Percentiles rank a stretch among this genome's conserved stretches.
These are phyloP conservation scores for Carex sylvatica DNA, from an alignment of 202 grass and related monocot genomes.

Conservation along the genomic window DNA sequence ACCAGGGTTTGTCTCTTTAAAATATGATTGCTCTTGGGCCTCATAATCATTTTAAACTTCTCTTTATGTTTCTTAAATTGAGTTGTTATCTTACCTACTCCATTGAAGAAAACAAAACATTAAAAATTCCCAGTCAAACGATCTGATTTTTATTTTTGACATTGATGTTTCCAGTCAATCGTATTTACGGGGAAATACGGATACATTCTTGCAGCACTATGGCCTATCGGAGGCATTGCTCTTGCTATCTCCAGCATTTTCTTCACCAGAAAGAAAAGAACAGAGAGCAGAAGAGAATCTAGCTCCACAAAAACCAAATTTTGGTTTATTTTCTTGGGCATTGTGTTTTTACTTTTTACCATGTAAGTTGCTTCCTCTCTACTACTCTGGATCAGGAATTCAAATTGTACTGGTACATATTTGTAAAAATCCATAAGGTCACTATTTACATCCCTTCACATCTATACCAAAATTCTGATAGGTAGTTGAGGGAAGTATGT, in stretches of 20 bases:
- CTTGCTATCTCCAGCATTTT: constrained; percentile 44
- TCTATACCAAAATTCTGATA: not conserved
- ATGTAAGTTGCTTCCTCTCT: constrained; percentile 51
- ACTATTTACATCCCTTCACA: not conserved
- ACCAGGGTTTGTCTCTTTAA: not conserved
- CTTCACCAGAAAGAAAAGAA: constrained; percentile 31
- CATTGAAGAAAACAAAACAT: not conserved
- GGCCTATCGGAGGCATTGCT: constrained; percentile 57
- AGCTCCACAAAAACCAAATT: constrained; percentile 38
- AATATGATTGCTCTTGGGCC: too few relatives aligned
- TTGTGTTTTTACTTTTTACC: constrained; percentile 53
- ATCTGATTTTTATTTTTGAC: constrained; percentile 27
- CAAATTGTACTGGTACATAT: not conserved
- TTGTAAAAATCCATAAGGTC: not conserved
- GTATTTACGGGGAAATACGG: constrained; percentile 88
- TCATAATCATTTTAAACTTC: not conserved
- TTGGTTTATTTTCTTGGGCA: constrained; percentile 39
- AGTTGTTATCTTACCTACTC: not conserved
- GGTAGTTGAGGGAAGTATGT: not conserved
- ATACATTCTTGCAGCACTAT: constrained; percentile 66
- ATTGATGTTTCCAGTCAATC: constrained; percentile 70
- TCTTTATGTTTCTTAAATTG: not conserved
- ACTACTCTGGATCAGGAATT: not conserved
- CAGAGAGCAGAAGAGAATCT: constrained; percentile 22
- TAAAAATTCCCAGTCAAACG: not conserved